Percentiles rank a stretch among this genome's conserved stretches.
Conservation (phyloP, 1,284 basidiomycete genomes). For the Hymenochaete sp. region DNA sequence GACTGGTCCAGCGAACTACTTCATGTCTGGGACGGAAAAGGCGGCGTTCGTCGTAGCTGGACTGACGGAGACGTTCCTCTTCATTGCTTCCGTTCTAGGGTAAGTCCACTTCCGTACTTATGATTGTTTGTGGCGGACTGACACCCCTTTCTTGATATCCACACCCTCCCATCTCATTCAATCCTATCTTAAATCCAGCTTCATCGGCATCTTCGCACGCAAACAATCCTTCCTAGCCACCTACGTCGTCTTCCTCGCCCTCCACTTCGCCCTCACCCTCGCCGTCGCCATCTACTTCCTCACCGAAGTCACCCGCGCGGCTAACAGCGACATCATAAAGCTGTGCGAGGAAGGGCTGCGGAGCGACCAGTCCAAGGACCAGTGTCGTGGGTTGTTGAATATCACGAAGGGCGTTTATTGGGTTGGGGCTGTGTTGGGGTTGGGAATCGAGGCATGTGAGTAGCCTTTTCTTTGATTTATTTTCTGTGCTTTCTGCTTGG, state of each 20-base stretch:
- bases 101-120: slow-evolving; percentile 24
- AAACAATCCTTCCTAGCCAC: slow-evolving; percentile 50
- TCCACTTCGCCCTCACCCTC: slow-evolving; percentile 50
- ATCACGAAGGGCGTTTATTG: slow-evolving; percentile 39
- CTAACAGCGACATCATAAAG: slow-evolving; percentile 33
- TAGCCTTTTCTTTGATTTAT: too few species aligned
- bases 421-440: slow-evolving; percentile 35
- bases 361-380: slow-evolving; percentile 32
- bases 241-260: slow-evolving; percentile 48
- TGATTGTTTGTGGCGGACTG: neutral
- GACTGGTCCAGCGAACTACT: slow-evolving; percentile 25
- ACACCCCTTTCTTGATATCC: neutral
- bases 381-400: slow-evolving; percentile 37
- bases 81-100: slow-evolving; percentile 47
- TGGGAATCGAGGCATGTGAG: slow-evolving; percentile 48
- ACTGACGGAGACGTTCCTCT: slow-evolving; percentile 42
- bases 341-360: slow-evolving; percentile 40
- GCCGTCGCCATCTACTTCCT: slow-evolving; percentile 45
- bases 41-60: slow-evolving; percentile 40
- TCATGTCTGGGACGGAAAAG: slow-evolving; percentile 32
- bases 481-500: too few species aligned
- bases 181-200: slow-evolving; percentile 28
- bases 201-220: slow-evolving; percentile 49
- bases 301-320: slow-evolving; percentile 37
- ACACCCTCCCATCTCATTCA: neutral